Evolutionary conservation across 2,329 filamentous ascomycete genomes (phyloP).

Genomic region (Colletotrichum camelliae): DNA sequence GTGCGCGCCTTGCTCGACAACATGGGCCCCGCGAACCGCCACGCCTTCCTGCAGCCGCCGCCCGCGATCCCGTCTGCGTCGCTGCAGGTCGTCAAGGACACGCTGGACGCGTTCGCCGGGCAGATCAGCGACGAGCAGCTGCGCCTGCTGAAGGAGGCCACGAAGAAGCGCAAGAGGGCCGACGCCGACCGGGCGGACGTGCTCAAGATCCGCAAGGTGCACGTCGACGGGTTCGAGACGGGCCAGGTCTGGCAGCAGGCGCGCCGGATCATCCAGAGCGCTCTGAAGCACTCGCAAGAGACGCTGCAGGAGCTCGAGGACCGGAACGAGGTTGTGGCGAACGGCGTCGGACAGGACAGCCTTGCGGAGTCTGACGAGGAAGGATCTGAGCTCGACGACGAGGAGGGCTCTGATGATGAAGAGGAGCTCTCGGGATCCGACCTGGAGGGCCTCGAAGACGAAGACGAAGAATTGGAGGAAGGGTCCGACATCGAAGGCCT

Average conservation of each 20-base stretch:
- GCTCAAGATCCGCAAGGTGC: slow-evolving; percentile 81
- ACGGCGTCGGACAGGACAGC: slow-evolving; percentile 40
- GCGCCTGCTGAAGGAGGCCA: slow-evolving; percentile 68
- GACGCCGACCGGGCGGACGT: slow-evolving; percentile 54
- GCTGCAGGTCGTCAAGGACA: slow-evolving; percentile 78
- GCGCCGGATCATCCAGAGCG: slow-evolving; percentile 73
- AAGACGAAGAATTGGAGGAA: slow-evolving; percentile 29
- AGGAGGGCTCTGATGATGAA: slow-evolving; percentile 36
- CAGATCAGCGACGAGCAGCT: slow-evolving; percentile 77
- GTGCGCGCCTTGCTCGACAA: slow-evolving; percentile 59
- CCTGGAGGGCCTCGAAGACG: slow-evolving; percentile 25
- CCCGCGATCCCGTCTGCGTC: slow-evolving; percentile 70
- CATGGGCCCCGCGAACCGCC: slow-evolving; percentile 65
- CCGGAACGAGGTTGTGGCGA: slow-evolving; percentile 41
- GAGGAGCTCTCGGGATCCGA: slow-evolving; percentile 24
- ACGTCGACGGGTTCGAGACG: slow-evolving; percentile 85
- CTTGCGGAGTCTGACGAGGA: slow-evolving; percentile 41
- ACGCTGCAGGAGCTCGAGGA: slow-evolving; percentile 56
- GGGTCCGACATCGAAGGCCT: slow-evolving; percentile 35
- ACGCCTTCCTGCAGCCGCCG: slow-evolving; percentile 79
- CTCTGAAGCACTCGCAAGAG: slow-evolving; percentile 54
- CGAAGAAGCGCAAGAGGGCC: slow-evolving; percentile 77
- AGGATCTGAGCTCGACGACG: slow-evolving; percentile 29
- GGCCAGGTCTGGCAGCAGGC: slow-evolving; percentile 96
- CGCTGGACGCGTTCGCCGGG: slow-evolving; percentile 78